Conservation (phyloP, 1,284 basidiomycete species). For the Sporisorium iseilematis-ciliati region DNA sequence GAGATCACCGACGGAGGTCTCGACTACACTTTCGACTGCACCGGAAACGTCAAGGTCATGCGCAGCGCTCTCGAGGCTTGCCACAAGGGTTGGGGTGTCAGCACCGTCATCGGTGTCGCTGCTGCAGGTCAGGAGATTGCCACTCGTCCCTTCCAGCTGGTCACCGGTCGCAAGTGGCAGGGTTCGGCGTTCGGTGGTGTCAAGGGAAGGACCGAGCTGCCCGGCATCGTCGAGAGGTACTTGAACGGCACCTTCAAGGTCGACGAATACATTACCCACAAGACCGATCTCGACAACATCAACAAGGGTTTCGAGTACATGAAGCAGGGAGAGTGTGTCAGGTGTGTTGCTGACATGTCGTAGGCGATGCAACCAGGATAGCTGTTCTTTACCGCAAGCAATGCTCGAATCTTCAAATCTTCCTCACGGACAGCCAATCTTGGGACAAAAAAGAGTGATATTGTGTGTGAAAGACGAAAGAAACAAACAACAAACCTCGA, state of each 20-base stretch:
- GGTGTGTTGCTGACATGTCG: slow-evolving; percentile 73
- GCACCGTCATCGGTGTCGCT: slow-evolving; percentile 83
- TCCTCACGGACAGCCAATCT: not conserved
- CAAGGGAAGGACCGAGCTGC: slow-evolving; percentile 88
- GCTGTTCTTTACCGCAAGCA: not conserved
- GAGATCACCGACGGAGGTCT: slow-evolving; percentile 96
- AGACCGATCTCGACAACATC: slow-evolving; percentile 77
- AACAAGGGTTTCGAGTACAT: slow-evolving; percentile 93
- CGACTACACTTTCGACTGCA: slow-evolving; percentile 95
- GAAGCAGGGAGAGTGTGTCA: slow-evolving; percentile 92
- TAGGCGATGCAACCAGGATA: not conserved
- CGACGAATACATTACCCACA: slow-evolving; percentile 71
- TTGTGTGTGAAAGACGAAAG: not conserved
- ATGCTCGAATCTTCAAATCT: not conserved
- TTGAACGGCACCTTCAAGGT: slow-evolving; percentile 68
- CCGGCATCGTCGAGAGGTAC: slow-evolving; percentile 67
- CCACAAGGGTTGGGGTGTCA: slow-evolving; percentile 88
- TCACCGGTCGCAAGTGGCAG: slow-evolving; percentile 97
- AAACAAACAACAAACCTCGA: too few species aligned
- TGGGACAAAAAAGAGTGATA: not conserved
- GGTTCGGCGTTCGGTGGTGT: slow-evolving; percentile 97
- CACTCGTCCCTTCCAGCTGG: slow-evolving; percentile 83
- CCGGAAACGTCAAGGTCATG: slow-evolving; percentile 96
- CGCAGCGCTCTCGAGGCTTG: slow-evolving; percentile 93
- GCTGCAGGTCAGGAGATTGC: slow-evolving; percentile 96